Conservation (phyloP, 768 basidiomycete species). For the Phaffia australis region DNA sequence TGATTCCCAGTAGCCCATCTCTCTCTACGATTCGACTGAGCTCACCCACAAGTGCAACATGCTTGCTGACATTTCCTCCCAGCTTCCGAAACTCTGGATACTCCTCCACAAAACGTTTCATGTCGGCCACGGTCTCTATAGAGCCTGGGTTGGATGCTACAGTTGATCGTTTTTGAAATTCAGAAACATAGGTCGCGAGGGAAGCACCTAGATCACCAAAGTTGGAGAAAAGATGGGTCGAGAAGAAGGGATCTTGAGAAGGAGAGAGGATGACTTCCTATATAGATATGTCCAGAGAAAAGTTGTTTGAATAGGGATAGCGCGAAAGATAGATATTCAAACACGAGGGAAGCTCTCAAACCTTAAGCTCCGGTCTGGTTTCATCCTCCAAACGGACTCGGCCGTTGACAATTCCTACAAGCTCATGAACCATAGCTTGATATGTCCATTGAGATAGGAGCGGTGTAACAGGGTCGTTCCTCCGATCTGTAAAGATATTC, state of each 20-base stretch:
- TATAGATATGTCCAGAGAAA: background rate
- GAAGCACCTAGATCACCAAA: constrained; percentile 93
- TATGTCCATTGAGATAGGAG: constrained; percentile 97
- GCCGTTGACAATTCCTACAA: constrained; percentile 85
- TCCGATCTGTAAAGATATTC: constrained; percentile 48
- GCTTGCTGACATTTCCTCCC: constrained; percentile 97
- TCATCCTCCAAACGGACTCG: constrained; percentile 78
- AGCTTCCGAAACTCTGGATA: constrained; percentile 95
- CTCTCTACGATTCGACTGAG: constrained; percentile 77
- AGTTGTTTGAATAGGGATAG: background rate
- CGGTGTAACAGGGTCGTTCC: constrained; percentile 96
- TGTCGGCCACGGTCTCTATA: constrained; percentile 89
- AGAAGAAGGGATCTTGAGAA: constrained; percentile 76
- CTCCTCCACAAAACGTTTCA: constrained; percentile 88
- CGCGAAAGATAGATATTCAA: background rate
- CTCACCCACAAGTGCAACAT: constrained; percentile 93
- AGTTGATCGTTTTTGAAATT: constrained; percentile 48
- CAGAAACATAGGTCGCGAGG: constrained; percentile 82
- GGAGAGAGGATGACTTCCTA: constrained; percentile 91
- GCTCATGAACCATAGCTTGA: constrained; percentile 98
- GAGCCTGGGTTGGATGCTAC: constrained; percentile 45
- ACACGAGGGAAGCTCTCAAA: constrained; percentile 36
- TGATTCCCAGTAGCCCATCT: constrained; percentile 75
- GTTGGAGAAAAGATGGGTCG: constrained; percentile 76
- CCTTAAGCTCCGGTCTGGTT: constrained; percentile 72